A percentile compares a stretch with the other conserved stretches of the same genome.
These are phyloP conservation scores for Thermothielavioides terrestris DNA, from an alignment of 495 filamentous ascomycete species.

Conservation along the genomic window DNA sequence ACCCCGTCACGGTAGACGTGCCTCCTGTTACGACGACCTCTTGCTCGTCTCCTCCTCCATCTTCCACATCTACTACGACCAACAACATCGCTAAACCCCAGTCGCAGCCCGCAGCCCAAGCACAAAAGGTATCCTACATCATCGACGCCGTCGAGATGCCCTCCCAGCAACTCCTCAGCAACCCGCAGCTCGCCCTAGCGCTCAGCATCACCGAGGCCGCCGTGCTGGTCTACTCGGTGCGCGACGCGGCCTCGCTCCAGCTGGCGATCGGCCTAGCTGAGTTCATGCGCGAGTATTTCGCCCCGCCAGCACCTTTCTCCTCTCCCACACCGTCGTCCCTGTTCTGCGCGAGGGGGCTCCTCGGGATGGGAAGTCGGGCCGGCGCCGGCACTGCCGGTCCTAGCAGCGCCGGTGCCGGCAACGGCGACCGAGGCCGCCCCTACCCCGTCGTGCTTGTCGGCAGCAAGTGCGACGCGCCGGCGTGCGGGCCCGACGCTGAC, in stretches of 20 bases:
- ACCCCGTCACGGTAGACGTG: slow-evolving; percentile 22
- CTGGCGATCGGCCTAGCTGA: slow-evolving; percentile 22
- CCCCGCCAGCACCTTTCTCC: not conserved
- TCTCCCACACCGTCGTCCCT: not conserved
- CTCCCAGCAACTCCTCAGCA: slow-evolving; percentile 23
- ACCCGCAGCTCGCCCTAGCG: slow-evolving; percentile 29
- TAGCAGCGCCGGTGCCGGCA: not conserved
- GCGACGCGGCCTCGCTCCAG: slow-evolving; percentile 25
- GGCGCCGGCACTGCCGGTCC: too few relatives aligned
- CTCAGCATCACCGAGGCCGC: slow-evolving; percentile 35
- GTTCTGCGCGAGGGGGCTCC: too few relatives aligned
- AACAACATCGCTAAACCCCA: not conserved
- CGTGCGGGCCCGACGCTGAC: slow-evolving; percentile 5
- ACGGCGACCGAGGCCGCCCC: slow-evolving; percentile 1
- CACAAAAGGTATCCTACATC: slow-evolving; percentile 19
- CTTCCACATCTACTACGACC: not conserved
- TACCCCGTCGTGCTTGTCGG: slow-evolving; percentile 33
- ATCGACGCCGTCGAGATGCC: slow-evolving; percentile 35
- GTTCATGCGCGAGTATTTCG: slow-evolving; percentile 23
- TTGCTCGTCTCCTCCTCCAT: too few relatives aligned
- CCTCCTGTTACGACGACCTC: not conserved
- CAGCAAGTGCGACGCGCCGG: slow-evolving; percentile 18
- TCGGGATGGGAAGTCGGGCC: too few relatives aligned
- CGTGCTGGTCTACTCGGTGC: slow-evolving; percentile 33
- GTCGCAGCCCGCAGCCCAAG: not conserved